Conservation (phyloP, 2,329 filamentous ascomycete genomes). For the Chaetothyriales sp. region DNA sequence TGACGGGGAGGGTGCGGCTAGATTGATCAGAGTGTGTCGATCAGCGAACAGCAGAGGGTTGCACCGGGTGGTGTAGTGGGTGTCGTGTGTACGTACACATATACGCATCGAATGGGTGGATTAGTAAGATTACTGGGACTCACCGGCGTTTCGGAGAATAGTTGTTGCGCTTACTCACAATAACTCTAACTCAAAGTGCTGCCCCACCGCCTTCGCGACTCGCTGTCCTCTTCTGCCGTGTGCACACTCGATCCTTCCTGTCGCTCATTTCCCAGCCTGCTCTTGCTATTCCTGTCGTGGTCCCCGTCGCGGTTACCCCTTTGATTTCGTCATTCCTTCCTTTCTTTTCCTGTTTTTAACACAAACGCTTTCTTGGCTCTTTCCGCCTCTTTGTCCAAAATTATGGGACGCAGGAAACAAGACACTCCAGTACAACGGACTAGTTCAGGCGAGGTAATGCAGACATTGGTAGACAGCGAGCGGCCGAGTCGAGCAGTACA, state of each 20-base stretch:
- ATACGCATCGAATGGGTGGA: no score
- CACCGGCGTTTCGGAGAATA: not conserved
- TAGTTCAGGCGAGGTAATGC: slow-evolving; percentile 50
- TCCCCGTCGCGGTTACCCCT: not conserved
- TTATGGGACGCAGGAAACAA: slow-evolving; percentile 61
- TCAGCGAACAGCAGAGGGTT: not conserved
- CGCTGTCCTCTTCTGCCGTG: not conserved
- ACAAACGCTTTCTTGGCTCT: not conserved
- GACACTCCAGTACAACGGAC: slow-evolving; percentile 48
- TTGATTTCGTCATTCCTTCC: not conserved
- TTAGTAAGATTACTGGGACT: no score
- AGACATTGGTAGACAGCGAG: slow-evolving; percentile 20
- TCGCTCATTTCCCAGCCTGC: not conserved
- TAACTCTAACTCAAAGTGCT: no score
- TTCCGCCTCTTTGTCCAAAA: not conserved
- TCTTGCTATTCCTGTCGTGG: not conserved
- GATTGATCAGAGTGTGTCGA: not conserved
- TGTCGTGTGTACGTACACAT: no score
- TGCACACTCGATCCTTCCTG: not conserved
- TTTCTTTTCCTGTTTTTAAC: not conserved
- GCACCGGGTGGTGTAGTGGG: no score
- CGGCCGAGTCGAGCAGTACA: slow-evolving; percentile 17
- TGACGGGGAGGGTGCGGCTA: not conserved
- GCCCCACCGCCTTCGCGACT: not conserved
- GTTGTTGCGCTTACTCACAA: not conserved